Conservation (phyloP, 805 yeast genomes). For the Scheffersomyces spartinae region DNA sequence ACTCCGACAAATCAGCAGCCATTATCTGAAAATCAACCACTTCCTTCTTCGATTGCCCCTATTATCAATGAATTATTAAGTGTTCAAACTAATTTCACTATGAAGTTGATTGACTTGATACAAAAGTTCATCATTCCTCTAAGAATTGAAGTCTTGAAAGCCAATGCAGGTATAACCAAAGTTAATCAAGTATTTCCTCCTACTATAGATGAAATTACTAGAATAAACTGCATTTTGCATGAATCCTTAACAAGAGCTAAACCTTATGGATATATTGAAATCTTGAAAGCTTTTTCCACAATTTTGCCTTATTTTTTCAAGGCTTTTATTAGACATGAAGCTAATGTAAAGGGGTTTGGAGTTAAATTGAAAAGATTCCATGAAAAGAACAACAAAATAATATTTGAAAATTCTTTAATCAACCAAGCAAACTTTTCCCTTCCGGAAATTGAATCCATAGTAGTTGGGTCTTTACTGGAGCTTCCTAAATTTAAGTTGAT, state of each 20-base stretch:
- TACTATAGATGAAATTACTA: constrained; percentile 85
- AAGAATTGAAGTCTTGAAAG: constrained; percentile 54
- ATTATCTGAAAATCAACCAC: constrained; percentile 3
- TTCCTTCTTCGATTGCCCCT: too few relatives aligned
- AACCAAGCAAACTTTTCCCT: constrained; percentile 18
- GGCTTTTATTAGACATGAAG: constrained; percentile 89
- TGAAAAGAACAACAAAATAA: constrained; percentile 14
- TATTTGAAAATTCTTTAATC: constrained; percentile 17
- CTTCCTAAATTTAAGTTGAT: constrained; percentile 61
- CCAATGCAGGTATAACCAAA: constrained; percentile 46
- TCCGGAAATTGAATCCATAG: constrained; percentile 29
- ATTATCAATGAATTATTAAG: constrained; percentile 56
- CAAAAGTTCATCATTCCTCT: constrained; percentile 74
- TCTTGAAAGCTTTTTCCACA: constrained; percentile 68
- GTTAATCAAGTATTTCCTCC: constrained; percentile 84
- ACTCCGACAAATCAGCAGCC: constrained; percentile 35
- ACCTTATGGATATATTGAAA: constrained; percentile 63
- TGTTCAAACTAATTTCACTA: constrained; percentile 67
- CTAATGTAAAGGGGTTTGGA: constrained; percentile 67
- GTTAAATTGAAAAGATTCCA: constrained; percentile 38
- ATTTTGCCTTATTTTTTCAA: constrained; percentile 86
- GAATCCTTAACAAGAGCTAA: constrained; percentile 61
- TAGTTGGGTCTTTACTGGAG: constrained; percentile 56
- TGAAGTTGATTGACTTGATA: constrained; percentile 58
- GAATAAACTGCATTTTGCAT: constrained; percentile 76